These are phyloP conservation scores for Andrographis paniculata DNA, from an alignment of 305 asterid species.

Conservation along the genomic window DNA sequence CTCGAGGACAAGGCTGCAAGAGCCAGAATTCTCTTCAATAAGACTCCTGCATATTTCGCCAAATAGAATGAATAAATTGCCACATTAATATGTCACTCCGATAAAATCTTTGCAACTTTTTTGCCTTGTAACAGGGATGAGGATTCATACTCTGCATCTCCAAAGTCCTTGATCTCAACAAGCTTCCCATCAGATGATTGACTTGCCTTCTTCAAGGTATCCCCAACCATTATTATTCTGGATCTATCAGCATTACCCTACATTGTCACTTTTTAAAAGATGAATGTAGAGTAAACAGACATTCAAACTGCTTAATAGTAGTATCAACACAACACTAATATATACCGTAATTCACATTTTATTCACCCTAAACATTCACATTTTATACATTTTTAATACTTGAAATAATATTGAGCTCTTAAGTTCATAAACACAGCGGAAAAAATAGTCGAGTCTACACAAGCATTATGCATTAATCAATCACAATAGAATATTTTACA, in stretches of 20 bases:
- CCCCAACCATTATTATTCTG: conserved; percentile 92
- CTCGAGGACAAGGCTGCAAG: conserved; percentile 83
- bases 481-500: background rate
- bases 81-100: background rate
- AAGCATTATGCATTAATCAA: background rate
- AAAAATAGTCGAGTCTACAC: background rate
- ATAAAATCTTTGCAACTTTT: background rate
- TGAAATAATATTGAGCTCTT: no score
- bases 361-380: no score
- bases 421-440: background rate
- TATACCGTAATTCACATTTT: no score
- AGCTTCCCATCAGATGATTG: conserved; percentile 59
- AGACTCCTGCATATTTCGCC: conserved; percentile 49
- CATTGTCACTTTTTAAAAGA: conserved; percentile 16
- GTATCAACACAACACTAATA: no score
- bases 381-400: no score
- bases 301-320: no score
- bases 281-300: background rate
- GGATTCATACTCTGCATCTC: conserved; percentile 65
- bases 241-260: conserved; percentile 98
- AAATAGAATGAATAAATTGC: conserved; percentile 9
- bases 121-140: conserved; percentile 7
- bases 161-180: conserved; percentile 62
- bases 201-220: conserved; percentile 80
- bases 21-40: conserved; percentile 51